These are phyloP conservation scores for Candida namnaoensis DNA, from an alignment of 805 yeast species.

Conservation along the genomic window DNA sequence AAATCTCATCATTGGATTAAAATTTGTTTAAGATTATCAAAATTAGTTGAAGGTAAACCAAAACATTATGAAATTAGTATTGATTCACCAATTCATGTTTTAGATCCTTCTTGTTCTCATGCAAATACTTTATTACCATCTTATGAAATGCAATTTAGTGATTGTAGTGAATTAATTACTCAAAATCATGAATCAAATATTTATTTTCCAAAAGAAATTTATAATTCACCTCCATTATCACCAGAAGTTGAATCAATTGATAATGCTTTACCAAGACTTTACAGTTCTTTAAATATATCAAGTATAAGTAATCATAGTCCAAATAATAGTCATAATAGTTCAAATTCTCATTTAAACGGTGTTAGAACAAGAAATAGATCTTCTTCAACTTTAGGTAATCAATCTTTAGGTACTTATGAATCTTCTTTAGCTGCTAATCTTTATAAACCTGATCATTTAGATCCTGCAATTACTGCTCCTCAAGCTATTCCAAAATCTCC, in stretches of 20 bases:
- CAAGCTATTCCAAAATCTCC: conserved; percentile 60
- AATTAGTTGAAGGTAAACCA: conserved; percentile 55
- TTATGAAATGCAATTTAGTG: conserved; percentile 31
- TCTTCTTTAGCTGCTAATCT: conserved; percentile 35
- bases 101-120: conserved; percentile 72
- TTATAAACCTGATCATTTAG: conserved; percentile 44
- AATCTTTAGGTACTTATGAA: conserved; percentile 11
- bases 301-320: background rate
- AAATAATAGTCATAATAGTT: conserved; percentile 1
- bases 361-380: conserved; percentile 14
- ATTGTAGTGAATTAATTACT: background rate
- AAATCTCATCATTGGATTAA: conserved; percentile 96
- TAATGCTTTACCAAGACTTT: conserved; percentile 10
- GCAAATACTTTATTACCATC: conserved; percentile 74
- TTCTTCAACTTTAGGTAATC: conserved; percentile 27
- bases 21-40: conserved; percentile 73
- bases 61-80: conserved; percentile 92
- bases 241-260: conserved; percentile 47
- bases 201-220: conserved; percentile 28
- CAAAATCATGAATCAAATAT: conserved; percentile 24
- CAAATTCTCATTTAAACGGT: conserved; percentile 1
- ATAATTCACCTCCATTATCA: conserved; percentile 40
- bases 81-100: conserved; percentile 86
- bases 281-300: conserved; percentile 5
- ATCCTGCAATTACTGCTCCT: conserved; percentile 44